A percentile compares a stretch with the other conserved stretches of the same genome.
These are phyloP conservation scores for Suillus americanus DNA, from an alignment of 768 basidiomycete species.

Conservation along the genomic window DNA sequence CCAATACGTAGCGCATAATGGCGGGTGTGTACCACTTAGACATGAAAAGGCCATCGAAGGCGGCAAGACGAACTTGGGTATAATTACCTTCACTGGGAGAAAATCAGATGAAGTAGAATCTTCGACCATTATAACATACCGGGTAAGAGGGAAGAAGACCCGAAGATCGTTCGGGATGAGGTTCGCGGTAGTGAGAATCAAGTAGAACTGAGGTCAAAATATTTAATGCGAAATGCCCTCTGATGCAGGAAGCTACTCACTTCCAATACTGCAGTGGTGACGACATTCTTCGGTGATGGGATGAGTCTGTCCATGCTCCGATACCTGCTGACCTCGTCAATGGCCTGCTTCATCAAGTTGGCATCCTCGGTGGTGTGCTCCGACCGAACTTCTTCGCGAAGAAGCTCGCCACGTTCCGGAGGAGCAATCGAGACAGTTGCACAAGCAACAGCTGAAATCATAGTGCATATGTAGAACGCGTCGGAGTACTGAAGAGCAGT, in stretches of 20 bases:
- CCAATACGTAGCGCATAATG: constrained; percentile 85
- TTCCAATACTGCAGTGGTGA: constrained; percentile 89
- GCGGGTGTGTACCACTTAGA: constrained; percentile 84
- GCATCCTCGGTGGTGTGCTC: constrained; percentile 70
- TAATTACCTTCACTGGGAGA: constrained; percentile 84
- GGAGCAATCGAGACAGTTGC: constrained; percentile 74
- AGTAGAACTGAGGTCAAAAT: constrained; percentile 59
- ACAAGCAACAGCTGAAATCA: constrained; percentile 81
- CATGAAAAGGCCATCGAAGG: constrained; percentile 92
- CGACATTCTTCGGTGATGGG: constrained; percentile 90
- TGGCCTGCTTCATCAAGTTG: constrained; percentile 68
- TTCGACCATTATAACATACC: constrained; percentile 46
- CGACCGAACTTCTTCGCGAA: constrained; percentile 63
- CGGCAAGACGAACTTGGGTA: constrained; percentile 85
- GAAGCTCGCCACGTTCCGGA: constrained; percentile 78
- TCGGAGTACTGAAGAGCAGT: constrained; percentile 71
- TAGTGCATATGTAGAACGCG: constrained; percentile 83
- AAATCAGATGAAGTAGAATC: constrained; percentile 11
- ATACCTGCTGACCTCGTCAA: constrained; percentile 86
- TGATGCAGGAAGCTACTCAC: constrained; percentile 42
- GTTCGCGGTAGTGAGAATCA: constrained; percentile 73
- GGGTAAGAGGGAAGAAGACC: constrained; percentile 84
- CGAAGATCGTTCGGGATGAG: constrained; percentile 75
- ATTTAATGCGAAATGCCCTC: constrained; percentile 9
- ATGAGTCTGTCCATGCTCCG: constrained; percentile 94